These are phyloP conservation scores for Paecilomyces sp. DNA, from an alignment of 2,329 filamentous ascomycete genomes.

Conservation along the genomic window DNA sequence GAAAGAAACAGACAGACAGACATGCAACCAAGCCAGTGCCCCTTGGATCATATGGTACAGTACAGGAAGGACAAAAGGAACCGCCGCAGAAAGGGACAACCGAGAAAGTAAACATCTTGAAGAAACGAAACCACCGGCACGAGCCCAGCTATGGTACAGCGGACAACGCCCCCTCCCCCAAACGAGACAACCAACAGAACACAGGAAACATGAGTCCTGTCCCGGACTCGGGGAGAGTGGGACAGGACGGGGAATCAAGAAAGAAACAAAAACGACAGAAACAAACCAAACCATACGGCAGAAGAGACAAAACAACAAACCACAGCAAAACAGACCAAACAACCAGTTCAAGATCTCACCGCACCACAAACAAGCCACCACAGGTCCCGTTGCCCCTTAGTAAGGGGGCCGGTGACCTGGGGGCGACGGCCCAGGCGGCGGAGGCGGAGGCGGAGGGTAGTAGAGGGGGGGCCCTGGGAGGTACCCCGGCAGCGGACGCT, in stretches of 20 bases:
- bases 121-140: neutral
- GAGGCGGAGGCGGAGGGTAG: conserved; percentile 14
- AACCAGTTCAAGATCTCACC: neutral
- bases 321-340: neutral
- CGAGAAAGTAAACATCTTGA: neutral
- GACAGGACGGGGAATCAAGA: neutral
- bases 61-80: neutral
- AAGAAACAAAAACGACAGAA: neutral
- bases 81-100: neutral
- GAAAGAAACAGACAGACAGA: neutral
- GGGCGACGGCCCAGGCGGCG: conserved; percentile 1
- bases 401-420: conserved; percentile 13
- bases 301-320: neutral
- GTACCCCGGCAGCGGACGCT: conserved; percentile 21
- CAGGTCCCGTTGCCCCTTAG: neutral
- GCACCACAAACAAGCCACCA: neutral
- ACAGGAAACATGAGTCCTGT: neutral
- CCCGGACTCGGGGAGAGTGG: neutral
- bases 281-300: neutral
- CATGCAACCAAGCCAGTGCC: neutral
- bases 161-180: neutral
- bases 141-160: neutral
- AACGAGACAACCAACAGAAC: neutral
- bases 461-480: conserved; percentile 16
- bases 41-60: neutral